phyloP scores from a whole-genome alignment of 371 early-diverging fungal species.

The Apophysomyces variabilis region DNA sequence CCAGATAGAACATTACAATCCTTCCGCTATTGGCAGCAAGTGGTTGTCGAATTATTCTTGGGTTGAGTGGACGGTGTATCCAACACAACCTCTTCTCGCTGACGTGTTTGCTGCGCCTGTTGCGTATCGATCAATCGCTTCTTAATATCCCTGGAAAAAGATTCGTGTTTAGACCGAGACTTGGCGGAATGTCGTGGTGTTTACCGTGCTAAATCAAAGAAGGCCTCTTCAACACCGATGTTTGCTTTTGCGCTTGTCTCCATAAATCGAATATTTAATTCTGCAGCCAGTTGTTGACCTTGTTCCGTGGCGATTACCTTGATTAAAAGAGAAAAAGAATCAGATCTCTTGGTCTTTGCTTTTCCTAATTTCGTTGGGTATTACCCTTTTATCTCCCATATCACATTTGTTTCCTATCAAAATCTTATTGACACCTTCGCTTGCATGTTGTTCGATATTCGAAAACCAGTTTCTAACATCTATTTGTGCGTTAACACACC shows the following conservation, averaged over 20 bases:
- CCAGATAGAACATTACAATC: constrained; percentile 4
- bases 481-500: constrained; percentile 26
- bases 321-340: constrained; percentile 3
- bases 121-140: constrained; percentile 57
- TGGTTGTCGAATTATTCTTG: constrained; percentile 26
- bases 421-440: constrained; percentile 96
- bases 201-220: constrained; percentile 94
- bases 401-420: constrained; percentile 99
- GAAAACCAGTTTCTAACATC: constrained; percentile 98
- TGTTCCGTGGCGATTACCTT: constrained; percentile 76
- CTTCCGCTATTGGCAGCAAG: constrained; percentile 31
- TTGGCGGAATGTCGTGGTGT: background rate
- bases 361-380: constrained; percentile 29
- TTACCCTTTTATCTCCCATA: constrained; percentile 84
- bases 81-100: constrained; percentile 50
- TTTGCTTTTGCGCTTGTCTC: constrained; percentile 98
- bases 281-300: constrained; percentile 86
- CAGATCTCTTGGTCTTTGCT: too few relatives aligned
- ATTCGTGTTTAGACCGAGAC: too few relatives aligned
- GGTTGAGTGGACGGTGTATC: constrained; percentile 34
- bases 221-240: constrained; percentile 97
- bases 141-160: constrained; percentile 47
- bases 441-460: constrained; percentile 98
- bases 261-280: constrained; percentile 88
- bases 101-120: constrained; percentile 54